These are phyloP conservation scores for Cocos nucifera DNA, from an alignment of 176 grass and related monocot genomes.

Conservation along the genomic window DNA sequence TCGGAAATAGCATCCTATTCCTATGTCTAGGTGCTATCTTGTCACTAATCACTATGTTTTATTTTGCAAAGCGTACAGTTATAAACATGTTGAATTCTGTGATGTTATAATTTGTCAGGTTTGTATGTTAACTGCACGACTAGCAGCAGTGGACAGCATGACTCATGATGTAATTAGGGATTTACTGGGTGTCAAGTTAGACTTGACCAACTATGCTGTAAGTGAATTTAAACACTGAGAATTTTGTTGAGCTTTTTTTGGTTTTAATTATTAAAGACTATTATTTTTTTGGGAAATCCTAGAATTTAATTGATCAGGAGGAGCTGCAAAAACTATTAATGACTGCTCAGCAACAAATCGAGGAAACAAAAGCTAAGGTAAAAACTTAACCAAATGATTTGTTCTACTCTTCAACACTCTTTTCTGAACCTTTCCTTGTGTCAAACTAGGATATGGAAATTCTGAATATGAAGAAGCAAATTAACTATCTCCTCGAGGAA, in stretches of 20 bases:
- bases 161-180: conserved; percentile 94
- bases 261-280: too few species aligned
- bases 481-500: conserved; percentile 47
- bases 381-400: conserved; percentile 9
- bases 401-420: conserved; percentile 1
- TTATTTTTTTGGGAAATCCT: neutral
- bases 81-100: neutral
- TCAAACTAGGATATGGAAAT: conserved; percentile 53
- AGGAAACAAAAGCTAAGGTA: conserved; percentile 73
- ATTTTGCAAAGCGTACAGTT: neutral
- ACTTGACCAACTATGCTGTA: conserved; percentile 85
- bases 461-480: conserved; percentile 36
- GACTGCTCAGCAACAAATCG: conserved; percentile 51
- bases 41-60: neutral
- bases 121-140: conserved; percentile 61
- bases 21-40: too few species aligned
- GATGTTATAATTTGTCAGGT: conserved; percentile 26
- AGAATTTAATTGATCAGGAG: conserved; percentile 70
- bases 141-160: conserved; percentile 76
- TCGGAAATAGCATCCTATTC: too few species aligned
- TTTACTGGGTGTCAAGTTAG: conserved; percentile 71
- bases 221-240: conserved; percentile 16
- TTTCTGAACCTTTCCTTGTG: conserved; percentile 13
- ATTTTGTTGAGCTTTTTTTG: too few species aligned
- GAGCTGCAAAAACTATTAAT: conserved; percentile 57